Percentiles rank a stretch among this genome's conserved stretches.
phyloP scores from a whole-genome alignment of 345 rosid genomes.

The Arabidopsis suecica region DNA sequence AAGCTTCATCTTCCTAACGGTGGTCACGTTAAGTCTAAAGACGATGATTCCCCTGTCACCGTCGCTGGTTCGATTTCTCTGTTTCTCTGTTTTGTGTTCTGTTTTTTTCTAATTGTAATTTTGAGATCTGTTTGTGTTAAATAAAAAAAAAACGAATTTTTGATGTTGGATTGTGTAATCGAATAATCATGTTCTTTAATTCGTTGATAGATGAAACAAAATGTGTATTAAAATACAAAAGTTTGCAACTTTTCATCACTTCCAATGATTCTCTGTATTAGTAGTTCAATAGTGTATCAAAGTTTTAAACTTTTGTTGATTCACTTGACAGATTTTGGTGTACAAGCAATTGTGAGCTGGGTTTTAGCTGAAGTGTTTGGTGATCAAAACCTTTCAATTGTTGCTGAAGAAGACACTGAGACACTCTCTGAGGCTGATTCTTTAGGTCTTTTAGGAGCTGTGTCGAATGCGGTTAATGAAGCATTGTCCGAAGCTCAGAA shows the following conservation, averaged over 20 bases:
- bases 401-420: conserved; percentile 90
- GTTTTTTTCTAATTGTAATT: not conserved
- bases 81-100: not conserved
- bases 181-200: not conserved
- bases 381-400: conserved; percentile 60
- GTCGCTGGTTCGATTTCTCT: conserved; percentile 66
- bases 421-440: conserved; percentile 69
- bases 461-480: conserved; percentile 70
- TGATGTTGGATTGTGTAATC: not conserved
- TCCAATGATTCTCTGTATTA: conserved; percentile 4
- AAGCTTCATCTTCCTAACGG: conserved; percentile 53
- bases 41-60: conserved; percentile 91
- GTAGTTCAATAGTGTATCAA: not conserved
- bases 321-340: conserved; percentile 75
- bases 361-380: conserved; percentile 68
- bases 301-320: not conserved
- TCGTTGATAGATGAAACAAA: conserved; percentile 10
- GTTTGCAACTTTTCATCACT: not conserved
- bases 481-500: conserved; percentile 68
- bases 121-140: conserved; percentile 21
- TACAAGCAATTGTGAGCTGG: conserved; percentile 91
- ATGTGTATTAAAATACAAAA: not conserved
- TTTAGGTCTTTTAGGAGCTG: conserved; percentile 56
- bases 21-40: conserved; percentile 66
- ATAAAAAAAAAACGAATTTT: not conserved